A percentile compares a stretch with the other conserved stretches of the same genome.
Conservation (phyloP, 305 asterid genomes). For the Fraxinus albicans region DNA sequence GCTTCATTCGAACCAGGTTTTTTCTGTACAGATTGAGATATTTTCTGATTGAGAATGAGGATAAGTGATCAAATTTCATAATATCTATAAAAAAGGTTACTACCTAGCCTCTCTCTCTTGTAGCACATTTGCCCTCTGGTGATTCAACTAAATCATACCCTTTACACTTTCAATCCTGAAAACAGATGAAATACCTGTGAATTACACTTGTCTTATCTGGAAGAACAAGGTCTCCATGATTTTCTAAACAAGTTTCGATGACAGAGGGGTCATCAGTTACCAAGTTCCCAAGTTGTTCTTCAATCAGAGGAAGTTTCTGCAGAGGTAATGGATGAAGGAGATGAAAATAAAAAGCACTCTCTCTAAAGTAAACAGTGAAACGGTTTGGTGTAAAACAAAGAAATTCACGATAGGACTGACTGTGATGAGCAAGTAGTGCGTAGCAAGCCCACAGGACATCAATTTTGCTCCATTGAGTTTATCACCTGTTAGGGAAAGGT, state of each 20-base stretch:
- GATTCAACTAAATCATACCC: slow-evolving; percentile 10
- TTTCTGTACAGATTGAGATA: neutral
- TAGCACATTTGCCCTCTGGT: neutral
- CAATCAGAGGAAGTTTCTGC: slow-evolving; percentile 82
- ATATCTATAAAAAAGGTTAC: neutral
- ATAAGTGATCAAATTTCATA: neutral
- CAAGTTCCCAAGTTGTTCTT: slow-evolving; percentile 74
- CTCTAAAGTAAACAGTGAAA: slow-evolving; percentile 6
- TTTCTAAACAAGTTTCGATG: slow-evolving; percentile 62
- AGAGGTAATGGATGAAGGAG: slow-evolving; percentile 23
- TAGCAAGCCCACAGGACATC: slow-evolving; percentile 96
- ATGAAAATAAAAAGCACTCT: slow-evolving; percentile 11
- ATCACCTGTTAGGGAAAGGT: slow-evolving; percentile 87
- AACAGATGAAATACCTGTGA: slow-evolving; percentile 48
- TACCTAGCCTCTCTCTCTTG: slow-evolving; percentile 6
- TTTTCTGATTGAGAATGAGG: slow-evolving; percentile 9
- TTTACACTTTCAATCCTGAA: slow-evolving; percentile 16
- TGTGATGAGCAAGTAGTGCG: slow-evolving; percentile 59
- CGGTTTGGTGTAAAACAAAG: neutral
- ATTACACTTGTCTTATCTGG: slow-evolving; percentile 70
- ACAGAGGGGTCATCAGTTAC: slow-evolving; percentile 87
- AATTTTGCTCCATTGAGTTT: slow-evolving; percentile 84
- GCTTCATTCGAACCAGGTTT: neutral
- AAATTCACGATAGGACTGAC: slow-evolving; percentile 36
- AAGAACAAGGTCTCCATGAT: slow-evolving; percentile 54